Evolutionary conservation across 352 stramenopile genomes (phyloP).

Genomic region (Pythium sukuiense): DNA sequence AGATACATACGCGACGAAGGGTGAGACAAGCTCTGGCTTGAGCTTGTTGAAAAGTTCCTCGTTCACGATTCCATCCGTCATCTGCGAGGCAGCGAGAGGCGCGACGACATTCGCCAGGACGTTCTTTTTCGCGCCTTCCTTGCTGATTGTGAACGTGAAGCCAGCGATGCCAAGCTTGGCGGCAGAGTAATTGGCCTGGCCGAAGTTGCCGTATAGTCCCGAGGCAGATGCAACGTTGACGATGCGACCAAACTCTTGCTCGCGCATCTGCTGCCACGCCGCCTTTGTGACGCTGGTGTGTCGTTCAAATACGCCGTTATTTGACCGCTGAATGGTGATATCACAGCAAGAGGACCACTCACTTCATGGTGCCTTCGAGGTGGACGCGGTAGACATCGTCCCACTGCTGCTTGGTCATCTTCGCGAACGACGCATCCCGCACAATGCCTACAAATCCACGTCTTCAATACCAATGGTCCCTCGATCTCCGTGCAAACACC

Average conservation of each 20-base stretch:
- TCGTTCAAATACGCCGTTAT: too few species aligned
- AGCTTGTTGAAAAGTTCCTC: conserved; percentile 64
- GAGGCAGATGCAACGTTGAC: conserved; percentile 83
- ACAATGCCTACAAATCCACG: conserved; percentile 59
- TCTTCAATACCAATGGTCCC: too few species aligned
- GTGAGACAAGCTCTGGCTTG: conserved; percentile 73
- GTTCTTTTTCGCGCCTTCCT: conserved; percentile 78
- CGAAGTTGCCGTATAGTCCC: conserved; percentile 89
- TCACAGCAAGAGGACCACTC: not conserved
- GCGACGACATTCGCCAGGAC: conserved; percentile 83
- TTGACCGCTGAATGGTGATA: not conserved
- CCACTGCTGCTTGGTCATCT: conserved; percentile 87
- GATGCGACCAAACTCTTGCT: conserved; percentile 83
- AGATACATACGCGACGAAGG: conserved; percentile 60
- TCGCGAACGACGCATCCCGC: conserved; percentile 84
- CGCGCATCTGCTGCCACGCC: conserved; percentile 73
- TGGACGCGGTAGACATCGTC: conserved; percentile 83
- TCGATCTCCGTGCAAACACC: not conserved
- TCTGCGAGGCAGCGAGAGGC: conserved; percentile 79
- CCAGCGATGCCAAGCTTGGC: conserved; percentile 93
- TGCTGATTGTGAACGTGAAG: conserved; percentile 88
- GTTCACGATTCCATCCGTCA: conserved; percentile 80
- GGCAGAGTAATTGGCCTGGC: conserved; percentile 87
- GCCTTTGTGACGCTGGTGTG: conserved; percentile 63
- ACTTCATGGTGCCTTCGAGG: conserved; percentile 82